phyloP scores from a whole-genome alignment of 208 protist genomes.

The Trypanosoma mega region DNA sequence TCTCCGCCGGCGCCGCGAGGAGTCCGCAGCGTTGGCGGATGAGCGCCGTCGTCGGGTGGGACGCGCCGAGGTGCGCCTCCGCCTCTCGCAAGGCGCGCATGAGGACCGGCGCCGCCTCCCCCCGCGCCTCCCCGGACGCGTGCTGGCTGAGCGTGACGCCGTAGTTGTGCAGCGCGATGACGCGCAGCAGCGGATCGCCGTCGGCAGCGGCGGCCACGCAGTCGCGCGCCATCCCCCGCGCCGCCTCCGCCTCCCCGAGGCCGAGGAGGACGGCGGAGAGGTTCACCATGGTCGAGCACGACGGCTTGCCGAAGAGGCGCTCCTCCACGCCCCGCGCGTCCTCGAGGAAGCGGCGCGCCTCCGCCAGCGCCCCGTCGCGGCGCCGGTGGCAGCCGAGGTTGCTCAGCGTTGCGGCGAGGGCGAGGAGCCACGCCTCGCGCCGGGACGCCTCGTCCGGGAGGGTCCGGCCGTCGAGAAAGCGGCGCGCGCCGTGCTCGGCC shows the following conservation, averaged over 20 bases:
- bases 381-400: slow-evolving; percentile 83
- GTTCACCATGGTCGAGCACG: slow-evolving; percentile 87
- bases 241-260: slow-evolving; percentile 43
- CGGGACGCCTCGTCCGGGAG: too few relatives aligned
- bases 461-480: too few relatives aligned
- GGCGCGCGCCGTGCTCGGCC: slow-evolving; percentile 24
- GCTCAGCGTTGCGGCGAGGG: slow-evolving; percentile 69
- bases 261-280: slow-evolving; percentile 76
- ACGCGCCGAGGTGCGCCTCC: slow-evolving; percentile 44
- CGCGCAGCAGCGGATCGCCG: slow-evolving; percentile 60
- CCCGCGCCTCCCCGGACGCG: slow-evolving; percentile 32
- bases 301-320: slow-evolving; percentile 58
- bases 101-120: slow-evolving; percentile 63
- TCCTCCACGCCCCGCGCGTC: slow-evolving; percentile 57
- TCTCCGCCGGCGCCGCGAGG: neutral
- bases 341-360: slow-evolving; percentile 47
- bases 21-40: slow-evolving; percentile 66
- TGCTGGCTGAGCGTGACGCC: slow-evolving; percentile 74
- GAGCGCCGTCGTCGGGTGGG: slow-evolving; percentile 71
- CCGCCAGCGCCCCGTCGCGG: slow-evolving; percentile 40
- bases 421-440: slow-evolving; percentile 55
- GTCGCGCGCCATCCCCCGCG: slow-evolving; percentile 59
- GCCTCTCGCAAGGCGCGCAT: slow-evolving; percentile 66
- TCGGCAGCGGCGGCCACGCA: slow-evolving; percentile 56
- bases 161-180: slow-evolving; percentile 83